Conservation (phyloP, 177 flowering plant species). For the Vitis hybrid region DNA sequence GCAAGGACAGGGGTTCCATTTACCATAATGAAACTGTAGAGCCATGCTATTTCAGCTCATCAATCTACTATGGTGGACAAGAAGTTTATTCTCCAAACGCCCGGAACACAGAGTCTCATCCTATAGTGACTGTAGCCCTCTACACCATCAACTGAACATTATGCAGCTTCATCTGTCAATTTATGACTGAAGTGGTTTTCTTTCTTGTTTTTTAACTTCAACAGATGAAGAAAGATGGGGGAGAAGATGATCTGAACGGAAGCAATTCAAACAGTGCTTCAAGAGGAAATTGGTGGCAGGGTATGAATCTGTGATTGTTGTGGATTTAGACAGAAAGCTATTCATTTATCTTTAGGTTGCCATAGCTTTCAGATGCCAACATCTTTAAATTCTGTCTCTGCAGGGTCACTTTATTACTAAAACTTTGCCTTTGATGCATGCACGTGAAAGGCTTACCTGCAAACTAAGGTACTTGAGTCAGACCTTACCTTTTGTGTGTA, state of each 20-base stretch:
- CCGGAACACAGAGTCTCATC: constrained; percentile 17
- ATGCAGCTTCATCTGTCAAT: background rate
- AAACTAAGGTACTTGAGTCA: constrained; percentile 1
- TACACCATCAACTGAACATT: background rate
- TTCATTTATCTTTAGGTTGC: background rate
- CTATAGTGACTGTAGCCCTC: constrained; percentile 16
- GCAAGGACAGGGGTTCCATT: constrained; percentile 19
- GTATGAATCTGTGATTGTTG: constrained; percentile 19
- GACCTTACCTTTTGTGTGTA: background rate
- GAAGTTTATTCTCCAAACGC: constrained; percentile 47
- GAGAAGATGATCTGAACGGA: constrained; percentile 38
- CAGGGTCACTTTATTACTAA: constrained; percentile 58
- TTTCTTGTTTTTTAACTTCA: constrained; percentile 1
- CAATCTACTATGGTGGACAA: constrained; percentile 64
- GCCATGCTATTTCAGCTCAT: constrained; percentile 45
- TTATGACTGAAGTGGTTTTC: background rate
- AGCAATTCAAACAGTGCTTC: constrained; percentile 38
- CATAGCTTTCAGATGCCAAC: background rate
- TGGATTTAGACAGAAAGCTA: background rate
- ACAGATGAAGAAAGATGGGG: constrained; percentile 45
- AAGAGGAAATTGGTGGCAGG: constrained; percentile 75
- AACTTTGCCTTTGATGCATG: background rate
- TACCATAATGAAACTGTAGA: constrained; percentile 33
- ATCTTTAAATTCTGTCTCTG: constrained; percentile 7
- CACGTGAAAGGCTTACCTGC: background rate